These are phyloP conservation scores for Areca catechu DNA, from an alignment of 176 grass and related monocot species.

Conservation along the genomic window DNA sequence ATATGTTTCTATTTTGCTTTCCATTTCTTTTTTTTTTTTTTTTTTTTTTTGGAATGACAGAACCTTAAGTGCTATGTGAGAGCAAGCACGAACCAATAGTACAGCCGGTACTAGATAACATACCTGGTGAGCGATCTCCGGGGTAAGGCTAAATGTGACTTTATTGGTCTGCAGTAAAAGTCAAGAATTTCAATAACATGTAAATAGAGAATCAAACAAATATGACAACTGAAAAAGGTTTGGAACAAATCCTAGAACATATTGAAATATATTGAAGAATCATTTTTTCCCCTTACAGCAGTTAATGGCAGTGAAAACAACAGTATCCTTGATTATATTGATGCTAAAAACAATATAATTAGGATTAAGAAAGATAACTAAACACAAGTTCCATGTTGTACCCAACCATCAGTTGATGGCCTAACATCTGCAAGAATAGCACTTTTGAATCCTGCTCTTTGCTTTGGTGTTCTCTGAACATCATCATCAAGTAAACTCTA, in stretches of 20 bases:
- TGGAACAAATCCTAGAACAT: no score
- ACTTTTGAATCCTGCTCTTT: conserved; percentile 81
- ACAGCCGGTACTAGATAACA: neutral
- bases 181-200: neutral
- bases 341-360: conserved; percentile 1
- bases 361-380: conserved; percentile 21
- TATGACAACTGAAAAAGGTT: neutral
- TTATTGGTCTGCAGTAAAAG: conserved; percentile 81
- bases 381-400: conserved; percentile 36
- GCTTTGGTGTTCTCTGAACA: conserved; percentile 47
- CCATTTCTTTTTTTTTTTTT: no score
- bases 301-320: no score
- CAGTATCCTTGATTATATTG: no score
- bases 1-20: no score
- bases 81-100: no score
- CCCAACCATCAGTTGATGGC: conserved; percentile 84
- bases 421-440: conserved; percentile 86
- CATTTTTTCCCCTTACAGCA: no score
- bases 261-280: no score
- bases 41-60: no score
- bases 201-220: neutral
- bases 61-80: no score
- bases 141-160: conserved; percentile 80
- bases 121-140: conserved; percentile 96
- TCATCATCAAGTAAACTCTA: conserved; percentile 89